Percentiles rank a stretch among this genome's conserved stretches.
phyloP scores from a whole-genome alignment of 2,329 filamentous ascomycete species.

The Ceratocystis alfenasii region DNA sequence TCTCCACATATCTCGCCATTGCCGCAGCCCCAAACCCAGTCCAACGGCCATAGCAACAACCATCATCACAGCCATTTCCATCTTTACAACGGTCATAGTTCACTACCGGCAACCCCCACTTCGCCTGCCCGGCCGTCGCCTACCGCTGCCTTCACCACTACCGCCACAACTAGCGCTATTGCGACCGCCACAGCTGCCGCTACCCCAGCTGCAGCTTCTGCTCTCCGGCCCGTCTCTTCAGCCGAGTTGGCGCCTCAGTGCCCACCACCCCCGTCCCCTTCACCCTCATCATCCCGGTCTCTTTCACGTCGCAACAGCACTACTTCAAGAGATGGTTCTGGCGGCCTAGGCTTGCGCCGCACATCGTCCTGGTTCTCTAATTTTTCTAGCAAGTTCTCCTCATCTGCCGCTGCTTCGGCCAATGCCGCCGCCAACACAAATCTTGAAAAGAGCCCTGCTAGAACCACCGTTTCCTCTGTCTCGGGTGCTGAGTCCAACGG shows the following conservation, averaged over 20 bases:
- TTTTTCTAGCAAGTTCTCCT: slow-evolving; percentile 84
- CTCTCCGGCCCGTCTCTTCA: neutral
- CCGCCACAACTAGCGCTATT: neutral
- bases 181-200: slow-evolving; percentile 2
- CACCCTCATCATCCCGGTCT: slow-evolving; percentile 24
- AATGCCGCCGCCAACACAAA: slow-evolving; percentile 26
- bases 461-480: neutral
- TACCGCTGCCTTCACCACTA: slow-evolving; percentile 1
- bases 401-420: slow-evolving; percentile 30
- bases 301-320: slow-evolving; percentile 19
- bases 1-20: neutral
- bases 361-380: slow-evolving; percentile 87
- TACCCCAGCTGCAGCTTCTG: neutral
- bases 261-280: slow-evolving; percentile 6
- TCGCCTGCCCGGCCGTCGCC: slow-evolving; percentile 4
- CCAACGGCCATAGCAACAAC: neutral
- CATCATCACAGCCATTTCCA: neutral
- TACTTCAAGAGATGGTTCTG: slow-evolving; percentile 12
- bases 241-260: neutral
- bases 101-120: neutral
- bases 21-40: neutral
- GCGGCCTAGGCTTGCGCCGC: slow-evolving; percentile 31
- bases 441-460: neutral
- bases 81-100: neutral
- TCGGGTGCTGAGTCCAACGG: neutral